phyloP scores from a whole-genome alignment of 225 moss, liverwort and hornwort species.

The Lunularia cruciata region DNA sequence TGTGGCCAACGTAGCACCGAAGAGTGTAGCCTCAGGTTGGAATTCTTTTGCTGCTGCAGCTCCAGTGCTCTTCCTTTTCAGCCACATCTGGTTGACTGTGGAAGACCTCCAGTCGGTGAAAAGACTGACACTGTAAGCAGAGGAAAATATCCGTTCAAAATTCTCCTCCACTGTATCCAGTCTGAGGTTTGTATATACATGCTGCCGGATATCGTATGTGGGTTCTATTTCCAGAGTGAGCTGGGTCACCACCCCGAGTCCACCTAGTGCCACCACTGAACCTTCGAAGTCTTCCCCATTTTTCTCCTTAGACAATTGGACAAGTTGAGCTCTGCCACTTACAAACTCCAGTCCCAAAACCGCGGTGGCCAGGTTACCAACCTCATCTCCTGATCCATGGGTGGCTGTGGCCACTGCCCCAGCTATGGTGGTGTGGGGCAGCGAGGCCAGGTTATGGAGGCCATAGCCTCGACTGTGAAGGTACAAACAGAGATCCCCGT shows the following conservation, averaged over 20 bases:
- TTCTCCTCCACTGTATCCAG: conserved; percentile 28
- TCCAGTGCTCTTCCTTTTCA: conserved; percentile 43
- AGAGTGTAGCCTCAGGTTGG: not conserved
- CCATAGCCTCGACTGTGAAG: conserved; percentile 49
- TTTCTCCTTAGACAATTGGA: conserved; percentile 36
- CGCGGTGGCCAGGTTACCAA: conserved; percentile 46
- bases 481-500: conserved; percentile 42
- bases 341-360: conserved; percentile 48
- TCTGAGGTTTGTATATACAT: conserved; percentile 50
- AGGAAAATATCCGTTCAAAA: conserved; percentile 58
- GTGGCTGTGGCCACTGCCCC: conserved; percentile 56
- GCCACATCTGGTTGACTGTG: conserved; percentile 46
- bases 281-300: conserved; percentile 39
- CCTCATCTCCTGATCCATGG: conserved; percentile 56
- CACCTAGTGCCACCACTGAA: conserved; percentile 58
- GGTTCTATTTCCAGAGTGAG: conserved; percentile 49
- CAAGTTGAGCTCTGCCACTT: conserved; percentile 32
- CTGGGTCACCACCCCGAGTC: conserved; percentile 53
- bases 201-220: conserved; percentile 41
- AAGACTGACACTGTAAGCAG: conserved; percentile 57
- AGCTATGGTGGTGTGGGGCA: conserved; percentile 58
- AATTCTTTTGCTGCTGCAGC: not conserved
- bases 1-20: conserved; percentile 16
- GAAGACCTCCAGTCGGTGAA: conserved; percentile 59
- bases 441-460: conserved; percentile 58